These are phyloP conservation scores for Chionographis japonica DNA, from an alignment of 106 monocot genomes.

Conservation along the genomic window DNA sequence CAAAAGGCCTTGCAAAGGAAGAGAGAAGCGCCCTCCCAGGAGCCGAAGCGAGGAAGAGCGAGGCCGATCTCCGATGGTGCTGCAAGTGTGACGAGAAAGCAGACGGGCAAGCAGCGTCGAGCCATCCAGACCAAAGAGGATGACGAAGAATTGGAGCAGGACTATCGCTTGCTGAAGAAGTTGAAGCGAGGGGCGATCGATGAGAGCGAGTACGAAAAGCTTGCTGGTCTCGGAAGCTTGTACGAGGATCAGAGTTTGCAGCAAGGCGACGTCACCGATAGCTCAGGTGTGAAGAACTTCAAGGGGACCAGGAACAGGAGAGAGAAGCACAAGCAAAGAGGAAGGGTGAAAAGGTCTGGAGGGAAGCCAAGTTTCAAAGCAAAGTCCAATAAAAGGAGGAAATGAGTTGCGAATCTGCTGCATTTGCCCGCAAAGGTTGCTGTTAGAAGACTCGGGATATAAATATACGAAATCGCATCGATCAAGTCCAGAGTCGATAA, in stretches of 20 bases:
- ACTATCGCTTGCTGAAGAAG: slow-evolving; percentile 87
- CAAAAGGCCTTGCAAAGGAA: slow-evolving; percentile 47
- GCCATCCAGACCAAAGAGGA: slow-evolving; percentile 80
- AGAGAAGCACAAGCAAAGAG: slow-evolving; percentile 10
- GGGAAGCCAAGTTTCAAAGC: not conserved
- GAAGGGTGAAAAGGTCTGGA: slow-evolving; percentile 1
- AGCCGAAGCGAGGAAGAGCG: slow-evolving; percentile 31
- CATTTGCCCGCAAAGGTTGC: too few relatives aligned
- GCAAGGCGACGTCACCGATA: not conserved
- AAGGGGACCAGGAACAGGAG: slow-evolving; percentile 12
- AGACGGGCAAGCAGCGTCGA: slow-evolving; percentile 75
- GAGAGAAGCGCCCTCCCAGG: slow-evolving; percentile 16
- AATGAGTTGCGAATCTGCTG: not conserved
- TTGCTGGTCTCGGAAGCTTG: slow-evolving; percentile 43
- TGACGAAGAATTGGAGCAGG: slow-evolving; percentile 65
- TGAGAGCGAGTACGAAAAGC: slow-evolving; percentile 82
- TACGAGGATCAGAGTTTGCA: slow-evolving; percentile 14
- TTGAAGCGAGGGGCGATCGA: slow-evolving; percentile 78
- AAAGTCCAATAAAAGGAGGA: not conserved
- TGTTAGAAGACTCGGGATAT: too few relatives aligned
- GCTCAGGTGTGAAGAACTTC: not conserved
- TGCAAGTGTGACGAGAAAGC: slow-evolving; percentile 43
- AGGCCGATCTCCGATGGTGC: slow-evolving; percentile 9
- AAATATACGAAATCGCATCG: too few relatives aligned
- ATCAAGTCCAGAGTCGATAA: too few relatives aligned